Evolutionary conservation across 2,329 filamentous ascomycete genomes (phyloP).

Genomic region (Colletotrichum cordylinicola): DNA sequence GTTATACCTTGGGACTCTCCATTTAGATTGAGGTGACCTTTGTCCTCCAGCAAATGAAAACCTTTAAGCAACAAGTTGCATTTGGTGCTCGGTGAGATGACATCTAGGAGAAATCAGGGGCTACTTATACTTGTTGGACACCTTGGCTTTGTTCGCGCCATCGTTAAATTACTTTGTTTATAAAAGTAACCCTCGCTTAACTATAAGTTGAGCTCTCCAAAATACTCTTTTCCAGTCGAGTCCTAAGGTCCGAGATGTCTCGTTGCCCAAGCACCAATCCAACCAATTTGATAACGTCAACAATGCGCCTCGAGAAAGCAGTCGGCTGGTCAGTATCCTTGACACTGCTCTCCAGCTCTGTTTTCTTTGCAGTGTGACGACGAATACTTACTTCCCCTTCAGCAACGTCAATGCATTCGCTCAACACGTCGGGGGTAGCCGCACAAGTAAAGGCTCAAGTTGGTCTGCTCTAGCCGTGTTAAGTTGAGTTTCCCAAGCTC

Average conservation of each 20-base stretch:
- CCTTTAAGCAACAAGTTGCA: too few relatives aligned
- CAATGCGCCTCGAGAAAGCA: background rate
- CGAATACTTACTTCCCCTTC: background rate
- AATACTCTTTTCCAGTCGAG: background rate
- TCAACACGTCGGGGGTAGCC: background rate
- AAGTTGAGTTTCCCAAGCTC: background rate
- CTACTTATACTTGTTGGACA: rapidly evolving
- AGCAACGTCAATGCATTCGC: background rate
- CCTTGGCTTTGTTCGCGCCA: background rate
- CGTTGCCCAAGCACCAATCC: background rate
- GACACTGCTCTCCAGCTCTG: background rate
- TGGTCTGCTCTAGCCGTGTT: background rate
- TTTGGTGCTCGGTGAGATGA: background rate
- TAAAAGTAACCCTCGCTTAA: background rate
- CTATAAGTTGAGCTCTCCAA: background rate
- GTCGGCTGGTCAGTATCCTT: background rate
- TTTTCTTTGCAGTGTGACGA: background rate
- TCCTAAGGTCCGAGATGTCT: background rate
- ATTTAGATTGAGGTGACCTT: background rate
- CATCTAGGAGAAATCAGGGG: background rate
- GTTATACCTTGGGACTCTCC: too few relatives aligned
- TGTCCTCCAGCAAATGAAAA: background rate
- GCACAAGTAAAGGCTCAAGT: background rate
- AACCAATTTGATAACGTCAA: background rate
- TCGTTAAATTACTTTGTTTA: background rate